phyloP scores from a whole-genome alignment of 2,329 filamentous ascomycete species.

The Aspergillus glaucus region DNA sequence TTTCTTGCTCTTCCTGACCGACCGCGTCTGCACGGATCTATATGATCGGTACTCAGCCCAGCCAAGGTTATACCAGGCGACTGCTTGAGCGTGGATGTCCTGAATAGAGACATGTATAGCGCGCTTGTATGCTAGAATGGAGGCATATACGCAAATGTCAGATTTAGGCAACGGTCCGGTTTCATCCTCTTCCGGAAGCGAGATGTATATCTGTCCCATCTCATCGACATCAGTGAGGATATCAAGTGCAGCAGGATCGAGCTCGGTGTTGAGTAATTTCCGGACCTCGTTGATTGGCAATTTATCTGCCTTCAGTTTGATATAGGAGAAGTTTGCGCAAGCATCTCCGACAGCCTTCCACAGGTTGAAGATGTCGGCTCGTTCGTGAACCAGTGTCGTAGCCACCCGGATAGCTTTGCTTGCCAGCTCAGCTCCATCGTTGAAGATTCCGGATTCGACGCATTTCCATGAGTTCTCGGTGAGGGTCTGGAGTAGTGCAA shows the following conservation, averaged over 20 bases:
- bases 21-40: slow-evolving; percentile 49
- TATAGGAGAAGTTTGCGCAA: slow-evolving; percentile 72
- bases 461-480: slow-evolving; percentile 73
- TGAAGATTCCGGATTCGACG: slow-evolving; percentile 77
- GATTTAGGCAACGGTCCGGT: slow-evolving; percentile 29
- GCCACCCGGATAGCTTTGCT: slow-evolving; percentile 64
- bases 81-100: slow-evolving; percentile 80
- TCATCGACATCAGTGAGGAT: slow-evolving; percentile 65
- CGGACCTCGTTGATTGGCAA: slow-evolving; percentile 56
- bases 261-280: slow-evolving; percentile 51
- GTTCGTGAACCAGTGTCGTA: slow-evolving; percentile 52
- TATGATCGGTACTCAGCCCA: slow-evolving; percentile 88
- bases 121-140: slow-evolving; percentile 80
- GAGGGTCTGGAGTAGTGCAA: slow-evolving; percentile 81
- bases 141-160: slow-evolving; percentile 58
- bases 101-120: slow-evolving; percentile 66
- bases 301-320: slow-evolving; percentile 60
- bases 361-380: slow-evolving; percentile 75
- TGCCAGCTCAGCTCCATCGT: slow-evolving; percentile 69
- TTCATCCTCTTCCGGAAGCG: slow-evolving; percentile 26
- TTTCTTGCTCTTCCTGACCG: slow-evolving; percentile 43
- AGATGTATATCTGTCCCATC: slow-evolving; percentile 41
- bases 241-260: slow-evolving; percentile 50
- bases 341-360: slow-evolving; percentile 93
- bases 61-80: slow-evolving; percentile 95